Evolutionary conservation across 83 land plant species (phyloP), one percentile per base, ranked within the genome.

Genomic region (Picea mariana): DNA sequence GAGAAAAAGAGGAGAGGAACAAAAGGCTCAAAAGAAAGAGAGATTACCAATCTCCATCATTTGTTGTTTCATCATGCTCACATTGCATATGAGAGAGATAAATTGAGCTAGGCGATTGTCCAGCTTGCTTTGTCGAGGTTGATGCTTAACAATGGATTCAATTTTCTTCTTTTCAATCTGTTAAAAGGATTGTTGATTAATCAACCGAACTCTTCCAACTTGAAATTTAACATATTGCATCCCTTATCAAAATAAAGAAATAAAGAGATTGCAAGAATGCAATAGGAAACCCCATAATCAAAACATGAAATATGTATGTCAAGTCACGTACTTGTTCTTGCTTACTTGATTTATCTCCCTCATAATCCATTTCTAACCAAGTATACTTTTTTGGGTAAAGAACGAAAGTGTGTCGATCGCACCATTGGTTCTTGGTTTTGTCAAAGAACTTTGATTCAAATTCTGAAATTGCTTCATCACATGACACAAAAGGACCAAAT

Each of bases 321-420:
- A n/a, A n/a, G n/a, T n/a, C n/a, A n/a, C n/a, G n/a, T n/a, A n/a
- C 79, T 76, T 63, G 20, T 73, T 80, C 63, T 66, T 63, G 7
- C 62, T 84, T 38, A 15, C 81, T 62, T 62, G 61, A 79, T 5
- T 81, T 60, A 52, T 80, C 86, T 65, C 87, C 97, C 49, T 79
- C 83, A 76, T 95, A 97, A 82, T 97, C 99, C 95, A 96, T 97
- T 85, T 97, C 99, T 83, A 97, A 73, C 98, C 96, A 97, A n/a
- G 97, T 91, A 81, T 97, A 97, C 79, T 87, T 68, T 60, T 86
- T 88, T 59, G 93, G 91, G 67, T 87, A 72, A 69, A 85, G 80
- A 34, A 75, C 79, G 80, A 95, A 97, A 1, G 88, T 82, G 47
- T 87, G 87, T 6, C 98, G 86, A 18, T 88, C 61, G 13, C 71